These are phyloP conservation scores for Bothriochloa decipiens DNA, from an alignment of 176 grass and related monocot species.

Conservation along the genomic window DNA sequence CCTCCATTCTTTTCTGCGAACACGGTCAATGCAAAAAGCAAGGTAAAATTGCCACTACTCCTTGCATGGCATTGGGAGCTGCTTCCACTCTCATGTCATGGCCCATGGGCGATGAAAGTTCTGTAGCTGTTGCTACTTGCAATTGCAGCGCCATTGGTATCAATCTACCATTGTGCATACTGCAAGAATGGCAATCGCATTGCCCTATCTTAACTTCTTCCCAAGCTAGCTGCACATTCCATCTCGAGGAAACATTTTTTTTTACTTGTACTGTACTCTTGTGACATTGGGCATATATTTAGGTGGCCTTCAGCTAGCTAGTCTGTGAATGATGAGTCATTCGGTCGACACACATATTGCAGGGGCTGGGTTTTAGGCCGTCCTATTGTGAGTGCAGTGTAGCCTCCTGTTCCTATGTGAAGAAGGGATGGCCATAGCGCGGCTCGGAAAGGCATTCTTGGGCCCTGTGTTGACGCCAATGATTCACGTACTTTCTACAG, in stretches of 20 bases:
- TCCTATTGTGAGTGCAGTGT: slow-evolving; percentile 22
- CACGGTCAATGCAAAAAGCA: slow-evolving; percentile 38
- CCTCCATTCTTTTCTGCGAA: slow-evolving; percentile 17
- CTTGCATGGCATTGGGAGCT: slow-evolving; percentile 8
- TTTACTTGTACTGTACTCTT: not conserved
- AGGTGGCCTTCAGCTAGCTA: not conserved
- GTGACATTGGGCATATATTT: not conserved
- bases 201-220: no score
- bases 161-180: slow-evolving; percentile 10
- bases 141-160: not conserved
- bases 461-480: slow-evolving; percentile 14
- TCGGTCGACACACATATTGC: not conserved
- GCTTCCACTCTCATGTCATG: slow-evolving; percentile 5
- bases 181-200: not conserved
- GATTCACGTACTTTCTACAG: not conserved
- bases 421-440: slow-evolving; percentile 41
- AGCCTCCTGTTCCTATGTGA: slow-evolving; percentile 15
- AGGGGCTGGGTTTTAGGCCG: slow-evolving; percentile 17
- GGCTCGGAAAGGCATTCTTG: slow-evolving; percentile 46
- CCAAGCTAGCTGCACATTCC: not conserved
- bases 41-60: not conserved
- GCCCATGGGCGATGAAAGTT: not conserved
- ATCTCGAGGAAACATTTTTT: slow-evolving; percentile 33
- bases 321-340: slow-evolving; percentile 25
- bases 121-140: not conserved